These are phyloP conservation scores for Diaporthe citrichinensis DNA, from an alignment of 2,329 filamentous ascomycete genomes.

Conservation along the genomic window DNA sequence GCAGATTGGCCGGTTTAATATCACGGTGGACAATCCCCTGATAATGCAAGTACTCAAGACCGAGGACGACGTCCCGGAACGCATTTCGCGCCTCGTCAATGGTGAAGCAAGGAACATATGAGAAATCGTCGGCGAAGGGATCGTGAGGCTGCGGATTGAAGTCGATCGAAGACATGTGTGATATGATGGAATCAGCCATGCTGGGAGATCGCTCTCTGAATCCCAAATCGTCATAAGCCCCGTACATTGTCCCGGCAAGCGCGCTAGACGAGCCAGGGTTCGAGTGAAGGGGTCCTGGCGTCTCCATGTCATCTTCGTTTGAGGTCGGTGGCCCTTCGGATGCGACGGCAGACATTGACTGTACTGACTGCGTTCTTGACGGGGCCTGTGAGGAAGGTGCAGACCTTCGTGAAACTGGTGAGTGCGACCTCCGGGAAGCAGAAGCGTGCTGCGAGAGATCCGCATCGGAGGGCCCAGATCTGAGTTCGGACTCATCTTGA, in stretches of 20 bases:
- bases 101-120: constrained; percentile 94
- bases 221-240: constrained; percentile 74
- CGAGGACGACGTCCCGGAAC: constrained; percentile 93
- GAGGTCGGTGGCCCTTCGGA: constrained; percentile 51
- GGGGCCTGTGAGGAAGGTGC: constrained; percentile 61
- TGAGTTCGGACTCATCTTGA: constrained; percentile 60
- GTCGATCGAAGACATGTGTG: constrained; percentile 77
- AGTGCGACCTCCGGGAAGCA: constrained; percentile 52
- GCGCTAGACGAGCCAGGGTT: constrained; percentile 68
- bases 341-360: constrained; percentile 56
- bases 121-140: constrained; percentile 86
- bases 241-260: constrained; percentile 84
- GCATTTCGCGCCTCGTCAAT: constrained; percentile 84
- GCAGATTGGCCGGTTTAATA: constrained; percentile 90
- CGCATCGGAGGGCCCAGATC: constrained; percentile 59
- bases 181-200: constrained; percentile 82
- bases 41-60: constrained; percentile 92
- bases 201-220: constrained; percentile 81
- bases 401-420: constrained; percentile 55
- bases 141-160: constrained; percentile 71
- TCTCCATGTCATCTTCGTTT: constrained; percentile 68
- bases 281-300: constrained; percentile 66
- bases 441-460: constrained; percentile 57
- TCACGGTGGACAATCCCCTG: constrained; percentile 88
- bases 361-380: constrained; percentile 63